phyloP scores from a whole-genome alignment of 805 yeast genomes.

The Lachancea mirantina region DNA sequence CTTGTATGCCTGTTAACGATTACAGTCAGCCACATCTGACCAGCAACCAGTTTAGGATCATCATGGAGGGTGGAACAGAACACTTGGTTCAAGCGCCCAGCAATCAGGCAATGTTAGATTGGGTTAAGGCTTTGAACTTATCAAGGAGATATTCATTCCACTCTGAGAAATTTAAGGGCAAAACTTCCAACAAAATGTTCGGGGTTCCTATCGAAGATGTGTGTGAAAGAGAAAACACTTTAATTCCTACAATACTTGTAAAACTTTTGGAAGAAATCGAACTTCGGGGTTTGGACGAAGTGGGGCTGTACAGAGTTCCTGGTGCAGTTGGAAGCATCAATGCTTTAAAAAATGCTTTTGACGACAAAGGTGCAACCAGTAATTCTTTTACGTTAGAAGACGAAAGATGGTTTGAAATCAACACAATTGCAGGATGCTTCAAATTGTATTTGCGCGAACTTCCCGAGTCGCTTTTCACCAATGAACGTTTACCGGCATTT shows the following conservation, averaged over 20 bases:
- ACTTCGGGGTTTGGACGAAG: slow-evolving; percentile 79
- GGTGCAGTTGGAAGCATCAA: slow-evolving; percentile 56
- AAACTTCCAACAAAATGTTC: slow-evolving; percentile 52
- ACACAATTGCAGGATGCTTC: slow-evolving; percentile 82
- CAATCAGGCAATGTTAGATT: slow-evolving; percentile 59
- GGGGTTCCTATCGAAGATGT: slow-evolving; percentile 78
- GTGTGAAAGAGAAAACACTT: slow-evolving; percentile 60
- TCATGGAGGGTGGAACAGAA: slow-evolving; percentile 44
- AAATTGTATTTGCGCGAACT: slow-evolving; percentile 77
- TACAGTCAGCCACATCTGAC: slow-evolving; percentile 22
- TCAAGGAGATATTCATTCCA: slow-evolving; percentile 38
- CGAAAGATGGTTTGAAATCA: slow-evolving; percentile 67
- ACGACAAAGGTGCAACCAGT: slow-evolving; percentile 38
- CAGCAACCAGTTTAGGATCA: slow-evolving; percentile 33
- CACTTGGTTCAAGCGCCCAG: slow-evolving; percentile 59
- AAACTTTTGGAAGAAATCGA: slow-evolving; percentile 71
- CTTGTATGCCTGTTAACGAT: slow-evolving; percentile 33
- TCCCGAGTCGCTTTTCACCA: slow-evolving; percentile 76
- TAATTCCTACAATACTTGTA: slow-evolving; percentile 60
- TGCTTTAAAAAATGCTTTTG: slow-evolving; percentile 46
- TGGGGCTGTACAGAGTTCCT: slow-evolving; percentile 77
- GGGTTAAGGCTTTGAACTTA: slow-evolving; percentile 48
- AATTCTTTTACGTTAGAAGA: slow-evolving; percentile 40
- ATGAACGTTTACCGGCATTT: slow-evolving; percentile 55
- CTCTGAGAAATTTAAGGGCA: slow-evolving; percentile 35